These are phyloP conservation scores for Pichia sorboxylosa DNA, from an alignment of 1,139 yeast genomes.

Conservation along the genomic window DNA sequence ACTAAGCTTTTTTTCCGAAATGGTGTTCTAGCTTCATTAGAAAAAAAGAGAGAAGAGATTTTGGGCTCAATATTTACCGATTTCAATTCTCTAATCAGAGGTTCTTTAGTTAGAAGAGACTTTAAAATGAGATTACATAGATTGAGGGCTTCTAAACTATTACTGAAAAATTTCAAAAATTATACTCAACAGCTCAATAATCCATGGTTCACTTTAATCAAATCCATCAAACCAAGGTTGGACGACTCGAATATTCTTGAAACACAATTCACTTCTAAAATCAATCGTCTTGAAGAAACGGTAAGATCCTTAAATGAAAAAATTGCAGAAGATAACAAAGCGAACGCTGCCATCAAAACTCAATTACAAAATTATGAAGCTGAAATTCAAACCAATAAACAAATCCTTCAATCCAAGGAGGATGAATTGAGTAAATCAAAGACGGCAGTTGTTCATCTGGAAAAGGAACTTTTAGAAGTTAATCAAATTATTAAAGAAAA, in stretches of 20 bases:
- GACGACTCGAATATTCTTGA: slow-evolving; percentile 37
- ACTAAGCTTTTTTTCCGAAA: slow-evolving; percentile 90
- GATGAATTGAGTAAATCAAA: slow-evolving; percentile 29
- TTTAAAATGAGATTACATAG: slow-evolving; percentile 42
- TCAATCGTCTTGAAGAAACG: slow-evolving; percentile 40
- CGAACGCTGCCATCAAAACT: not conserved
- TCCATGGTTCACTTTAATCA: slow-evolving; percentile 74
- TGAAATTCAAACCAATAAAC: slow-evolving; percentile 28
- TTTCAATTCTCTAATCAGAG: slow-evolving; percentile 63
- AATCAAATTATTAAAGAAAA: not conserved
- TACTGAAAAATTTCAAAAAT: slow-evolving; percentile 50
- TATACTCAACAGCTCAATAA: slow-evolving; percentile 45
- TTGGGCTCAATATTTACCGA: slow-evolving; percentile 44
- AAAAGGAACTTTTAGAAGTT: slow-evolving; percentile 19
- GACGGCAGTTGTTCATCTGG: slow-evolving; percentile 29
- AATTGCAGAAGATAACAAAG: slow-evolving; percentile 1
- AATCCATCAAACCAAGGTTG: slow-evolving; percentile 59
- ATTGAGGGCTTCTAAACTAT: slow-evolving; percentile 59
- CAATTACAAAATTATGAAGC: slow-evolving; percentile 19
- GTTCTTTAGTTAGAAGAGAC: slow-evolving; percentile 45
- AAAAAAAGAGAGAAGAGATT: slow-evolving; percentile 60
- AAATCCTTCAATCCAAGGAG: slow-evolving; percentile 33
- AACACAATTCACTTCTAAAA: slow-evolving; percentile 33
- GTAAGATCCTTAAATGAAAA: slow-evolving; percentile 14
- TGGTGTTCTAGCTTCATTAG: slow-evolving; percentile 83